These are phyloP conservation scores for Leptographium wingfieldii DNA, from an alignment of 2,329 filamentous ascomycete species.

Conservation along the genomic window DNA sequence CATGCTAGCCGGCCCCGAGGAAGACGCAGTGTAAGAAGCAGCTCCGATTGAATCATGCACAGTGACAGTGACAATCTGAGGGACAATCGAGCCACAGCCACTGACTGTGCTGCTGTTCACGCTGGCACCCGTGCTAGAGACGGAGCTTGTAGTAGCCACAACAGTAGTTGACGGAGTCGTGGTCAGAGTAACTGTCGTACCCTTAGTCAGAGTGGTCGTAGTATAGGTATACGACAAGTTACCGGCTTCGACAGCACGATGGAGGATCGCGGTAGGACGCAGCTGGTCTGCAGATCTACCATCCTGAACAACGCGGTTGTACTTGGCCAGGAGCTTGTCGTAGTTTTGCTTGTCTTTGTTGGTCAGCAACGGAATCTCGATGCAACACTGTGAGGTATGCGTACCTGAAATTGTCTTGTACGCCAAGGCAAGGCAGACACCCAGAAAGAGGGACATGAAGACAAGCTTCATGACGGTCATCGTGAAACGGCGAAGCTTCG, in stretches of 20 bases:
- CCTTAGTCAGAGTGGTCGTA: constrained; percentile 11
- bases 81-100: background rate
- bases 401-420: constrained; percentile 1
- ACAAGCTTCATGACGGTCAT: background rate
- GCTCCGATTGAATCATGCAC: background rate
- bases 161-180: background rate
- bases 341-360: constrained; percentile 10
- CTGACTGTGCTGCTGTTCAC: background rate
- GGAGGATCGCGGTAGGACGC: constrained; percentile 7
- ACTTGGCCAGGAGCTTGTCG: constrained; percentile 7
- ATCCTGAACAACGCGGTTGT: constrained; percentile 7
- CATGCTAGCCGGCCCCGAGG: background rate
- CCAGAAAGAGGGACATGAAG: background rate
- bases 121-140: background rate
- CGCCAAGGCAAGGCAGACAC: constrained; percentile 3
- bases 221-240: constrained; percentile 18
- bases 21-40: background rate
- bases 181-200: constrained; percentile 7
- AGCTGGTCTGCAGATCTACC: constrained; percentile 5
- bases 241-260: background rate
- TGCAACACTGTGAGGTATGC: background rate
- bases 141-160: background rate
- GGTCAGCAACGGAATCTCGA: background rate
- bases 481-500: background rate
- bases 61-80: background rate